A percentile compares a stretch with the other conserved stretches of the same genome.
These are phyloP conservation scores for Metschnikowia similis DNA, from an alignment of 805 yeast species.

Conservation along the genomic window DNA sequence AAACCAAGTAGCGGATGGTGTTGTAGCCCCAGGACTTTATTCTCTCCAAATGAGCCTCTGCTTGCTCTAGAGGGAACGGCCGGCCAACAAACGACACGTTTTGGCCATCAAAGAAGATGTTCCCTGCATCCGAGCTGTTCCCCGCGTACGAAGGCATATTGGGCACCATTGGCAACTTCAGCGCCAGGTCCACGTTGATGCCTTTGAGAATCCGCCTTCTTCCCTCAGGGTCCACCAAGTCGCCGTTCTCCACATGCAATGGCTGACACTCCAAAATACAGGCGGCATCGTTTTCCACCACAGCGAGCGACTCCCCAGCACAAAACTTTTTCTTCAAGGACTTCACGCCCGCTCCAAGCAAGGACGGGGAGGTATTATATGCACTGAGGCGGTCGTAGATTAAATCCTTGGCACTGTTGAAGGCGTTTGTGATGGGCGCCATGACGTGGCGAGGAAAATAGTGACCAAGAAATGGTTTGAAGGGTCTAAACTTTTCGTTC, in stretches of 20 bases:
- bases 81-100: conserved; percentile 75
- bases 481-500: not conserved
- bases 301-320: conserved; percentile 11
- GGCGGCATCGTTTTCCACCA: conserved; percentile 6
- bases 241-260: conserved; percentile 46
- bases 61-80: conserved; percentile 75
- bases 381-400: conserved; percentile 25
- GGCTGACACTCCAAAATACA: conserved; percentile 19
- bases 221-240: conserved; percentile 54
- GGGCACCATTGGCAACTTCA: conserved; percentile 67
- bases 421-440: conserved; percentile 3
- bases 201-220: conserved; percentile 69
- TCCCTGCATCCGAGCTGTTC: conserved; percentile 29
- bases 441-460: not conserved
- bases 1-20: conserved; percentile 66
- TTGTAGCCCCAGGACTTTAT: conserved; percentile 82
- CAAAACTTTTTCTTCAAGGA: conserved; percentile 23
- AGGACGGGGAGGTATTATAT: conserved; percentile 24
- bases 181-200: conserved; percentile 71
- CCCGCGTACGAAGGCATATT: conserved; percentile 39
- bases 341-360: conserved; percentile 25
- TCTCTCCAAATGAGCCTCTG: conserved; percentile 61
- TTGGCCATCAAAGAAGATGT: conserved; percentile 65
- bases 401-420: conserved; percentile 1
- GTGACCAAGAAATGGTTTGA: not conserved